phyloP scores from a whole-genome alignment of 352 stramenopile genomes.

The Phytophthora agathidicida region DNA sequence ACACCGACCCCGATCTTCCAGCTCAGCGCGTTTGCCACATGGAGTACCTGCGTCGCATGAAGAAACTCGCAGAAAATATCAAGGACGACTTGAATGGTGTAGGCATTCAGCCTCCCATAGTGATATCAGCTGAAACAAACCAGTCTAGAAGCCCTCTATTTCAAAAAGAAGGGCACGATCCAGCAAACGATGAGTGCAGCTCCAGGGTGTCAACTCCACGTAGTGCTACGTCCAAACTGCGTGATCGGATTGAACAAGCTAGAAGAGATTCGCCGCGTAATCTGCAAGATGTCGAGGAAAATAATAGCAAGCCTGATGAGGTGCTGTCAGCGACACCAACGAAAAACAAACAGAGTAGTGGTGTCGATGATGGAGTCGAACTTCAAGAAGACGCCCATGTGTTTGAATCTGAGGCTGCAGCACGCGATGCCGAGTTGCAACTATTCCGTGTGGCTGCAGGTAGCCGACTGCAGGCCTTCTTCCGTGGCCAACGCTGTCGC shows the following conservation, averaged over 20 bases:
- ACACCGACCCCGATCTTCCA: conserved; percentile 48
- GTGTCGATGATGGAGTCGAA: conserved; percentile 25
- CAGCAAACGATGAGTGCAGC: not conserved
- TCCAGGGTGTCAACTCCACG: conserved; percentile 22
- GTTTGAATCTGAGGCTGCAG: conserved; percentile 26
- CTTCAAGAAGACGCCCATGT: conserved; percentile 25
- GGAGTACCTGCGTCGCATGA: conserved; percentile 76
- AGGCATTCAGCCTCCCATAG: not conserved
- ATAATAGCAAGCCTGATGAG: not conserved
- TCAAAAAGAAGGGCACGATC: not conserved
- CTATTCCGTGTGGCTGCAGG: conserved; percentile 32
- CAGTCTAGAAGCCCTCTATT: not conserved
- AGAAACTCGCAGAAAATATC: conserved; percentile 67
- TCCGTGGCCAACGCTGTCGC: conserved; percentile 36
- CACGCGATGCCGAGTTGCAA: conserved; percentile 21
- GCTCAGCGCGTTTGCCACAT: conserved; percentile 66
- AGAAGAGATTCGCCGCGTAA: conserved; percentile 30
- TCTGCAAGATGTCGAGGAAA: conserved; percentile 10
- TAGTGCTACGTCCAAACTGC: conserved; percentile 39
- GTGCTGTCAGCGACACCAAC: not conserved
- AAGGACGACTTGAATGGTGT: conserved; percentile 54
- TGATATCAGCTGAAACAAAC: conserved; percentile 5
- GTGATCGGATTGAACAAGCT: conserved; percentile 38
- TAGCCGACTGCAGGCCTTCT: conserved; percentile 41
- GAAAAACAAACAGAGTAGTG: not conserved